Base-by-base conservation (phyloP, 192 early-diverging fungal species). In the Coemansia sp. region DNA sequence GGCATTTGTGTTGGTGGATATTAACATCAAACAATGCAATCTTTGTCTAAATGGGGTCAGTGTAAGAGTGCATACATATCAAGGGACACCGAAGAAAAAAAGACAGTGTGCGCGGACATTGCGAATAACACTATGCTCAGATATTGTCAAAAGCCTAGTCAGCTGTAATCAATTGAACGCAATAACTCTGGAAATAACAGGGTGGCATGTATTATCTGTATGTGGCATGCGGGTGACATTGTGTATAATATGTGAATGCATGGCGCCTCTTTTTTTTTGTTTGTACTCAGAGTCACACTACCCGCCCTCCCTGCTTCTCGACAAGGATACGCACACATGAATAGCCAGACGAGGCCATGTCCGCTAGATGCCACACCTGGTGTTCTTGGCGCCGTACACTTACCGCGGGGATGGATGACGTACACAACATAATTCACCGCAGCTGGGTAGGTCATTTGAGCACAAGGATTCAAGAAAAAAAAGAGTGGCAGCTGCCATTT, bases 111-210 rank as follows among this genome's bases (percentile, higher is more conserved):
- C 46, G 46, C 46, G 46, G 46, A 50, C 46, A 50, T 50, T 50
- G 46, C 46, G 46, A 50, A 50, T 50, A 22, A 20, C n/a, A 19
- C 46, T 42, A 42, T 42, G 41, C 41, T 42, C 15, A 15, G 41
- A 42, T 42, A 50, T 50, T 50, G 46, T 50, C 46, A 50, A 50
- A 24, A 10, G 46, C 46, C 46, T 50, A 50, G 46, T 50, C 46
- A 22, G 46, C 46, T 50, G 46, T 50, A 50, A 20, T 50, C 46
- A 50, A 50, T 50, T 50, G 19, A 50, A 8, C 46, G 20, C 46
- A 50, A 50, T 50, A 50, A 50, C 46, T 50, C 20, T 50, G 46
- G 46, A 50, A 50, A 50, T 50, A 20, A 50, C 46, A 50, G 46
- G 46, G 19, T 19, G 20, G 46, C 46, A 7, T 50, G 46, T 20